Conservation (phyloP, 2,329 filamentous ascomycete species). For the Albifimbria verrucaria region DNA sequence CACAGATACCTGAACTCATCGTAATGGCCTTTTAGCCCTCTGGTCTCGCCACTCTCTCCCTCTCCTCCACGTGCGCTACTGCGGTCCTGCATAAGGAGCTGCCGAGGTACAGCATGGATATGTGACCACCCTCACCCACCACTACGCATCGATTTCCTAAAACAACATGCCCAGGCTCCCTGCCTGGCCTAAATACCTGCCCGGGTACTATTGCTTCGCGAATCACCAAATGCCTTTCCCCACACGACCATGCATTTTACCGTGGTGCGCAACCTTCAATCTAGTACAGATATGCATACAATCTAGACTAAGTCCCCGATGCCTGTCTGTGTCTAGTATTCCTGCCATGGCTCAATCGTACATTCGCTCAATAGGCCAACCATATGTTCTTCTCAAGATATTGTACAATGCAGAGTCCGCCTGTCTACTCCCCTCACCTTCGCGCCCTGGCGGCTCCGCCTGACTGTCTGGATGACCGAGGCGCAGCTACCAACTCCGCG, state of each 20-base stretch:
- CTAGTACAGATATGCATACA: no score
- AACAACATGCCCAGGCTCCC: no score
- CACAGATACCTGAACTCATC: no score
- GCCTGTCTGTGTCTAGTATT: not conserved
- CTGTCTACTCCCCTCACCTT: constrained; percentile 14
- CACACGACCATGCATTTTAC: no score
- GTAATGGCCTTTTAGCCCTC: no score
- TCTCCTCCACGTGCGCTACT: no score
- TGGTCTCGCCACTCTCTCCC: no score
- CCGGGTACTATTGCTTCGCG: no score
- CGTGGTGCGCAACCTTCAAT: no score
- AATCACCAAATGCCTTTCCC: no score
- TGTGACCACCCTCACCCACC: not conserved
- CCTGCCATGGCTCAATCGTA: not conserved
- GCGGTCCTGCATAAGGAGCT: not conserved
- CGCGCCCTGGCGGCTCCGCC: constrained; percentile 5
- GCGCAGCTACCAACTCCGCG: constrained; percentile 26
- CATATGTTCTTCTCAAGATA: not conserved
- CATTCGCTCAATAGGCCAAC: not conserved
- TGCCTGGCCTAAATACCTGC: no score
- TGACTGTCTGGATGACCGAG: not conserved
- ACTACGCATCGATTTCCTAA: not conserved
- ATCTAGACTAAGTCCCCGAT: not conserved
- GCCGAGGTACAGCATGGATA: not conserved
- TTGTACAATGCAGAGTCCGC: not conserved